A percentile compares a stretch with the other conserved stretches of the same genome.
Evolutionary conservation across 208 protist genomes (phyloP).

Genomic region (Crithidia brevicula): DNA sequence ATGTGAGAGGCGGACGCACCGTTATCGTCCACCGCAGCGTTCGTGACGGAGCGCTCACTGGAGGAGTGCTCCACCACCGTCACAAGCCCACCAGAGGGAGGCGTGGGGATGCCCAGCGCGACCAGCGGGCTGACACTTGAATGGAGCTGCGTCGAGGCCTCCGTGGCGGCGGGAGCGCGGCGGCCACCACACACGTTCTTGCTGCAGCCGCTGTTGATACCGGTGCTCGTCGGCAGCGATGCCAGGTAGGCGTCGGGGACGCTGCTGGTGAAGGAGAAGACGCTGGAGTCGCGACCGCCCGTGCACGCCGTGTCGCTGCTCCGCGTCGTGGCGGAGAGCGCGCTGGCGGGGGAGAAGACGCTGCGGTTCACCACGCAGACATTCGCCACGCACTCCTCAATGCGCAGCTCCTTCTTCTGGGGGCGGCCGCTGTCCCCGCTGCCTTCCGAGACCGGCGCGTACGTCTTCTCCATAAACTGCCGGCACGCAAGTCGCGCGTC

Average conservation of each 20-base stretch:
- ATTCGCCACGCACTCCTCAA: slow-evolving; percentile 13
- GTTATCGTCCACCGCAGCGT: neutral
- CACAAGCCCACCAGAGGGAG: neutral
- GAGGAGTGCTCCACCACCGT: neutral
- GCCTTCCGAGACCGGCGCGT: slow-evolving; percentile 11
- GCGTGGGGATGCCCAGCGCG: neutral
- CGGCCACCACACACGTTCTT: neutral
- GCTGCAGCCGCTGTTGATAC: neutral
- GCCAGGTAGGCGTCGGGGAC: slow-evolving; percentile 18
- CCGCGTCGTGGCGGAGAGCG: slow-evolving; percentile 16
- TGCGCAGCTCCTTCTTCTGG: slow-evolving; percentile 31
- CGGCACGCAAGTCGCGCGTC: slow-evolving; percentile 30
- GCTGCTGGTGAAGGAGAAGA: slow-evolving; percentile 36
- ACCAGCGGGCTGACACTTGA: neutral
- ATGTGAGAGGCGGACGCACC: slow-evolving; percentile 24
- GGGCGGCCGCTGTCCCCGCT: slow-evolving; percentile 10
- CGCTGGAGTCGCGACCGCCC: slow-evolving; percentile 28
- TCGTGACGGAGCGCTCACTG: neutral
- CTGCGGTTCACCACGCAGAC: neutral
- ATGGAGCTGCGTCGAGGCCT: neutral
- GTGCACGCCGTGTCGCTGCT: slow-evolving; percentile 28
- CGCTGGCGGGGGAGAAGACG: slow-evolving; percentile 10
- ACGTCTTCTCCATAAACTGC: slow-evolving; percentile 20
- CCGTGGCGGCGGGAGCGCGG: neutral
- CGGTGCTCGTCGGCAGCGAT: neutral